Base-by-base conservation (phyloP, 176 grass and related monocot genomes). In the Alloteropsis semialata region DNA sequence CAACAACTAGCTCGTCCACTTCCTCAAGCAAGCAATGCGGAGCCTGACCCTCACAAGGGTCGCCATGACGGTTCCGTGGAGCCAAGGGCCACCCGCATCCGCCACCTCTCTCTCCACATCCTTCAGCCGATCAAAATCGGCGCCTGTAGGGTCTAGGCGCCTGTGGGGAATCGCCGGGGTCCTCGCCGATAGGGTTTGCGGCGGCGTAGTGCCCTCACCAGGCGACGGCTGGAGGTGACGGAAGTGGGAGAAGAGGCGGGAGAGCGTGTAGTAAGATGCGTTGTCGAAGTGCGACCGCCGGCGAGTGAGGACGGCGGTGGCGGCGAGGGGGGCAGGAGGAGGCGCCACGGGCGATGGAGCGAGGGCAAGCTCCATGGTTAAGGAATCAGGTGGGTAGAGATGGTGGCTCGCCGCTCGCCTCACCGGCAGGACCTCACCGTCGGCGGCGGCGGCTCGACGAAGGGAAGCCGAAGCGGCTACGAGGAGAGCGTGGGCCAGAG, bases 231-330 rank as follows among this genome's bases (percentile, higher is more conserved):
- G n/a, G 30, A 89, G 43, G 36, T 91, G 84, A 42, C 88, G 36
- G 81, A 77, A 94, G 42, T 85, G 82, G 25, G 88, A 89, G 73
- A 97, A 94, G 62, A 97, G 83, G 4, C 86, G 76, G 74, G 89
- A 85, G 39, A 97, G 85, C 51, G 90, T 89, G 50, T 86, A 83
- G 62, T 91, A 94, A 54, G 92, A 92, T 41, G 77, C 77, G 48
- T 90, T 92, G 33, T 94, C 87, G 16, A 97, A 88, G 77, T 97
- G 95, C 49, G 84, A 90, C 60, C 88, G 79, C 42, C 84, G 82
- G 84, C 74, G n/a, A n/a, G n/a, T n/a, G n/a, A n/a, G n/a, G n/a
- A n/a, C n/a, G n/a, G n/a, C n/a, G n/a, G n/a, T n/a, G n/a, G n/a
- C 84, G 82, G 84, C 74, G 37, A 72, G 28, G 21, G 36, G 29